Evolutionary conservation across 2,329 filamentous ascomycete genomes (phyloP).

Genomic region (Eutypa lata): DNA sequence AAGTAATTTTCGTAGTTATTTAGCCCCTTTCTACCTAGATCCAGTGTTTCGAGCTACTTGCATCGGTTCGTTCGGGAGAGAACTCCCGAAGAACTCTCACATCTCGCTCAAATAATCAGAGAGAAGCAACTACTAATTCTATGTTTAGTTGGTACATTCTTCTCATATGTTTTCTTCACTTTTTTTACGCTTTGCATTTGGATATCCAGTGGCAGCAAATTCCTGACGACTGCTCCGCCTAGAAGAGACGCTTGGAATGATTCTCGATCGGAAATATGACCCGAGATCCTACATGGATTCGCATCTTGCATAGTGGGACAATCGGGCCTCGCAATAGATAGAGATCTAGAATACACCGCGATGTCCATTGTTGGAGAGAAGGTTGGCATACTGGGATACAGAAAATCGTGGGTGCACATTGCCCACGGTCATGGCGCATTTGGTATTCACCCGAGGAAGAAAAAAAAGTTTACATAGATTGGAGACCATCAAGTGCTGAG

Average conservation of each 20-base stretch:
- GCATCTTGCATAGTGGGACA: background rate
- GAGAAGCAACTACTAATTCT: no score
- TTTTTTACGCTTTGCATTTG: slow-evolving; percentile 14
- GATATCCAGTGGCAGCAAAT: slow-evolving; percentile 9
- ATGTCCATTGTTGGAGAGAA: background rate
- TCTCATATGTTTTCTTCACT: slow-evolving; percentile 12
- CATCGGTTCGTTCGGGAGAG: no score
- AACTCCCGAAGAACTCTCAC: no score
- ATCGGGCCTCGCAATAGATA: background rate
- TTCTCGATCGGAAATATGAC: background rate
- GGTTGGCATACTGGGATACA: background rate
- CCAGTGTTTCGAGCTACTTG: no score
- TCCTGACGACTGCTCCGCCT: slow-evolving; percentile 7
- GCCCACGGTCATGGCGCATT: slow-evolving; percentile 11
- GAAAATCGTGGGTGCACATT: slow-evolving; percentile 3
- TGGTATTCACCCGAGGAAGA: background rate
- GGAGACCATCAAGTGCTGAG: slow-evolving; percentile 57
- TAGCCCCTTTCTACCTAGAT: no score
- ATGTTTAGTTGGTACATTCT: no score
- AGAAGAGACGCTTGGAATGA: background rate
- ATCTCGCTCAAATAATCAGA: no score
- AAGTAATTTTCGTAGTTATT: no score
- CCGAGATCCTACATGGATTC: background rate
- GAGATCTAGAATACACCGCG: background rate
- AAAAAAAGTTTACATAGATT: slow-evolving; percentile 20